phyloP scores from a whole-genome alignment of 371 early-diverging fungal genomes.

The Rhizopus arrhizus region DNA sequence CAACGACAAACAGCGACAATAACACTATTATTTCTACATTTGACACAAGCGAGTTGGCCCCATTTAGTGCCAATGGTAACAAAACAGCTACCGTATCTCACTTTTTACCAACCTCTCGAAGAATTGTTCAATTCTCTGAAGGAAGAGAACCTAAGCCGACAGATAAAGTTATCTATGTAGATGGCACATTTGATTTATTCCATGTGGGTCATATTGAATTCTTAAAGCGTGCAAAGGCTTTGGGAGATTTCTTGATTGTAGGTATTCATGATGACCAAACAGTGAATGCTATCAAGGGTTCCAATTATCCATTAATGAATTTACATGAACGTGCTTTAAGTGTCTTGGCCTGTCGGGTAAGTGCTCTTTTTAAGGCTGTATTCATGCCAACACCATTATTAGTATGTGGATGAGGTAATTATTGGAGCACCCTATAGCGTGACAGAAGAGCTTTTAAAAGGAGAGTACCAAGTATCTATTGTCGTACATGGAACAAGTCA shows the following conservation, averaged over 20 bases:
- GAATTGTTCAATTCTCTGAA: constrained; percentile 87
- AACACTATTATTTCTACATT: no score
- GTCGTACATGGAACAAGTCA: constrained; percentile 81
- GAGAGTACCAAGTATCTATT: constrained; percentile 79
- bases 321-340: constrained; percentile 89
- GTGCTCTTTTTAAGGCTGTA: background rate
- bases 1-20: constrained; percentile 48
- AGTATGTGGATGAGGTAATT: constrained; percentile 90
- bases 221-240: constrained; percentile 81
- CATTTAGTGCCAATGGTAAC: constrained; percentile 57
- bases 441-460: constrained; percentile 75
- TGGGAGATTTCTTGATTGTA: constrained; percentile 89
- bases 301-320: constrained; percentile 92
- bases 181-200: constrained; percentile 96
- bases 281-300: constrained; percentile 83
- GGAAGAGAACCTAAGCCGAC: constrained; percentile 70
- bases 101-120: constrained; percentile 84
- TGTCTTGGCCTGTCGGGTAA: constrained; percentile 84
- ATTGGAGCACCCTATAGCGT: constrained; percentile 90
- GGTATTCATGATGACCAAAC: constrained; percentile 93
- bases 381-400: background rate
- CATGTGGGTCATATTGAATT: constrained; percentile 96
- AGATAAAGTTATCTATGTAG: constrained; percentile 86
- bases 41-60: constrained; percentile 55
- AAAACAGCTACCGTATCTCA: constrained; percentile 64